Conservation (phyloP, 108 stramenopile genomes). For the Nitzschia inconspicua region DNA sequence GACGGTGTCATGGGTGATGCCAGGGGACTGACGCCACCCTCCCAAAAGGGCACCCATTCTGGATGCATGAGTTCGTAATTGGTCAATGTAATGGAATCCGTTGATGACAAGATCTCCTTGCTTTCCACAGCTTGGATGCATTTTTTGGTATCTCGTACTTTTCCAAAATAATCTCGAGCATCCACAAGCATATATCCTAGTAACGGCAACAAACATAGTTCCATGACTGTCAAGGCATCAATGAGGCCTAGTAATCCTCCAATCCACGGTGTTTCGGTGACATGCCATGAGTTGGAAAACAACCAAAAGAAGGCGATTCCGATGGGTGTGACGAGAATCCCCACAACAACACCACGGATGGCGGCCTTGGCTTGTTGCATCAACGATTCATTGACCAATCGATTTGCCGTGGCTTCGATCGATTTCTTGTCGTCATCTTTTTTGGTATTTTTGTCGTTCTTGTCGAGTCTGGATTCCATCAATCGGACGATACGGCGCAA, state of each 20-base stretch:
- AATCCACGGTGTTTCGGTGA: conserved; percentile 76
- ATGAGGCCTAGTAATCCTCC: conserved; percentile 78
- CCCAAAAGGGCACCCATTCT: conserved; percentile 68
- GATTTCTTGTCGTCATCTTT: neutral
- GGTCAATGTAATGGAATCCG: conserved; percentile 3
- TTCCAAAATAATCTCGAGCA: conserved; percentile 30
- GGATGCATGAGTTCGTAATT: conserved; percentile 25
- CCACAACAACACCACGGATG: conserved; percentile 51
- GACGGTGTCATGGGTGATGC: neutral
- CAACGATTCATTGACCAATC: conserved; percentile 57
- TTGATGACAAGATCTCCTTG: neutral
- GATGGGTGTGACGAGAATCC: conserved; percentile 51
- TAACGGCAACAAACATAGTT: conserved; percentile 64
- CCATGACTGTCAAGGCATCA: conserved; percentile 75
- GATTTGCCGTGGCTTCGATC: conserved; percentile 28
- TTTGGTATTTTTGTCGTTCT: neutral
- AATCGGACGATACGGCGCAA: conserved; percentile 49
- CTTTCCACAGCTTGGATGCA: conserved; percentile 28
- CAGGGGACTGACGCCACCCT: conserved; percentile 14
- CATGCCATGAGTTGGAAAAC: conserved; percentile 71
- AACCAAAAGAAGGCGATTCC: conserved; percentile 85
- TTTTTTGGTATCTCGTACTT: conserved; percentile 38
- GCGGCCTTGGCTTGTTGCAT: conserved; percentile 54
- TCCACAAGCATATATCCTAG: conserved; percentile 77
- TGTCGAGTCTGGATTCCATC: conserved; percentile 18